Evolutionary conservation across 306 rosid genomes (phyloP), one percentile per base, ranked within the genome.

Genomic region (Carpinus fangiana): DNA sequence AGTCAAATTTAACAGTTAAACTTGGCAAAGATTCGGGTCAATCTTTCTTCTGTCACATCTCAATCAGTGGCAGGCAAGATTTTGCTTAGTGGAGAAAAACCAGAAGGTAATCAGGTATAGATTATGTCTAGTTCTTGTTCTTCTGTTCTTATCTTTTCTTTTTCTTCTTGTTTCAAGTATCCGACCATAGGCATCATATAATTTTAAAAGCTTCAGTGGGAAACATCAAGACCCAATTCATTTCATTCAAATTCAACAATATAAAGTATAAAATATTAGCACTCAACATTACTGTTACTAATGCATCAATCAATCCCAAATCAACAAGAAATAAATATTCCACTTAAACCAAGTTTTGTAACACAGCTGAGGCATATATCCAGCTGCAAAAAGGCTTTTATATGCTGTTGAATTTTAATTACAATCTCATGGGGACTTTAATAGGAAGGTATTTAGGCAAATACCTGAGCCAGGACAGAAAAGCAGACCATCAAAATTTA

Each of bases 21-120:
- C 45, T 41, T 59, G 66, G 47, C 23, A 64, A 64, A 34, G 47
- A 36, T 36, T 64, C 46, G 31, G 11, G 65, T 36, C 4, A 23
- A 59, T 59, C 16, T 23, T 59, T 23, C 38, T 59, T 59, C n/a
- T 4, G 21, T 17, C 56, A 10, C 10, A 64, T 52, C 74, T 41
- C 72, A 41, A 56, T 48, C 1, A 14, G 79, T 82, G 79, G 75
- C 45, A 66, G 72, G 46, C 55, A 73, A 64, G 38, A 73, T 31
- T 80, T 73, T 45, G 18, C 23, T 73, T 73, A 12, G 57, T 4
- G 46, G 48, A 67, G 28, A 72, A 68, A 70, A 55, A 59, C 28
- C 38, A 13, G 46, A 67, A 7, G 77, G 34, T 31, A 31, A 31
- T 31, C 34, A 31, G 34, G 41, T 72, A 23, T 10, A 66, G 52